Conservation (phyloP, 768 basidiomycete species). For the Mycena vulgaris region DNA sequence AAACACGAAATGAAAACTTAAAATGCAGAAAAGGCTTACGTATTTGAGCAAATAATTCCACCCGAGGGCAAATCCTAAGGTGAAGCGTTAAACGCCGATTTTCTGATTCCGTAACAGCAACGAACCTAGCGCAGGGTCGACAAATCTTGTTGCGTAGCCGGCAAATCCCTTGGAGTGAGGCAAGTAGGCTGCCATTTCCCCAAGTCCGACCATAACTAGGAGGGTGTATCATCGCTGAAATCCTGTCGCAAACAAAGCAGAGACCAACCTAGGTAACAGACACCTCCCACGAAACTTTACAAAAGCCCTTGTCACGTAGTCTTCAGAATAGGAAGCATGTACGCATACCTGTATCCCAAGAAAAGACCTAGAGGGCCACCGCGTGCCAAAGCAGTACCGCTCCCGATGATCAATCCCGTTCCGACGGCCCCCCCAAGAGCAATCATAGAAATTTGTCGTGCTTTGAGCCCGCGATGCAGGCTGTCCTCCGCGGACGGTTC, state of each 20-base stretch:
- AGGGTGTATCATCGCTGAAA: too few species aligned
- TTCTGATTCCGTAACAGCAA: neutral
- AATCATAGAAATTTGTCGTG: slow-evolving; percentile 71
- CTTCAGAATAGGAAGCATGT: neutral
- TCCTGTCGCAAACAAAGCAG: too few species aligned
- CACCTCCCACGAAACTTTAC: slow-evolving; percentile 65
- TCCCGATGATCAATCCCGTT: slow-evolving; percentile 71
- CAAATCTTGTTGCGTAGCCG: slow-evolving; percentile 76
- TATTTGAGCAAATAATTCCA: slow-evolving; percentile 77
- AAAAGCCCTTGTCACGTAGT: neutral
- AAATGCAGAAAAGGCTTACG: too few species aligned
- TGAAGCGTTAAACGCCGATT: neutral
- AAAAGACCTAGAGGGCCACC: slow-evolving; percentile 66
- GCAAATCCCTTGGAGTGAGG: slow-evolving; percentile 75
- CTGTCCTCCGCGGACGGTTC: slow-evolving; percentile 53
- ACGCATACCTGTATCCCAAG: slow-evolving; percentile 54
- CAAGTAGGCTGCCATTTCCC: slow-evolving; percentile 67
- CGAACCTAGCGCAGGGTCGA: slow-evolving; percentile 76
- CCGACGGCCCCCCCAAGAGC: slow-evolving; percentile 66
- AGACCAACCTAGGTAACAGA: slow-evolving; percentile 36
- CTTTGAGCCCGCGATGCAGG: slow-evolving; percentile 66
- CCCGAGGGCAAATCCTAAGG: slow-evolving; percentile 68
- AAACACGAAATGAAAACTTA: neutral
- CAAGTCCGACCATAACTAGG: slow-evolving; percentile 69
- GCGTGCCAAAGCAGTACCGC: slow-evolving; percentile 69